Base-by-base conservation (phyloP, 306 rosid genomes). In the Cucurbita ficifolia region DNA sequence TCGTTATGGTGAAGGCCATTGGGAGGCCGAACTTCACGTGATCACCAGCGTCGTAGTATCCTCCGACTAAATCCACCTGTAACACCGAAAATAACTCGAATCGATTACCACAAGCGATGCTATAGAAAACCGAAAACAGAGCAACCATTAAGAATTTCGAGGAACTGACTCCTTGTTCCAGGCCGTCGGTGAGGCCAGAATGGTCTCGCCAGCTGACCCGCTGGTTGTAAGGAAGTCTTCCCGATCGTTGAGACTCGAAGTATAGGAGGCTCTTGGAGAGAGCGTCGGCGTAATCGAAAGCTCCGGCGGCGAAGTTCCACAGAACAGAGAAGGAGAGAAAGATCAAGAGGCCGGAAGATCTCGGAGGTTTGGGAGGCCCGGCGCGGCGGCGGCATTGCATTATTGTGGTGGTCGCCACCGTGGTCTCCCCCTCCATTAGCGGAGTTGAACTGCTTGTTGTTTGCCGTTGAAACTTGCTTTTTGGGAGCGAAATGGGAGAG, bases 11-110 rank as follows among this genome's bases (percentile, higher is more conserved):
- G 81, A 94, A 94, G 22, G 97, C 98, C 98, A 93, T 93, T 54
- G 98, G 98, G 3, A 93, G 83, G 11, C 98, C 97, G 69, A 93
- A 93, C 77, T 94, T 94, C 17, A 94, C 98, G n/a, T 94, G 97
- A 80, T 94, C 98, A 8, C 98, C 98, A 11, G 98, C 98, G 73
- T 94, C 98, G 70, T 94, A 90, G 46, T 94, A 94, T 53, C 98
- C 98, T 84, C 98, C 98, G 0, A 94, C 96, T 88, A 94, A 83
- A 78, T 94, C 98, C 69, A 86, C 98, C 98, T 93, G 36, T 18
- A 76, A 80, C 65, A 22, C 58, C 35, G 19, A 13, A 33, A 5
- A 59, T 2, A 35, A 36, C 12, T 36, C 46, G 12, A 22, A 38
- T 39, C 50, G 29, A 5, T 62, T n/a, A 4, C 50, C 52, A 42